These are phyloP conservation scores for Colletotrichum cereale DNA, from an alignment of 2,329 filamentous ascomycete genomes.

Conservation along the genomic window DNA sequence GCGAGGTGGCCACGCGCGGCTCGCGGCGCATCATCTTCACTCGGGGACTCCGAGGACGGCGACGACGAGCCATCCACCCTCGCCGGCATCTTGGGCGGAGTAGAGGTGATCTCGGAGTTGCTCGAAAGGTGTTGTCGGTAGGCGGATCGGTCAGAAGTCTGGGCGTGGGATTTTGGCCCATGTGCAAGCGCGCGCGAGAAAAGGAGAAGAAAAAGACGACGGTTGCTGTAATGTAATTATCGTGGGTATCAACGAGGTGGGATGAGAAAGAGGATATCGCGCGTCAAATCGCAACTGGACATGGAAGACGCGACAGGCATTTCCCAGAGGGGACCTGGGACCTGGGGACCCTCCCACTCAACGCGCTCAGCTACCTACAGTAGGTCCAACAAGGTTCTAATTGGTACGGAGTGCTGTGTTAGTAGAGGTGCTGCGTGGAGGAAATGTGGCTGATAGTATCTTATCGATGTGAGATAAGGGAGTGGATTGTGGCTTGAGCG, in stretches of 20 bases:
- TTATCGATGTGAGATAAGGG: conserved; percentile 29
- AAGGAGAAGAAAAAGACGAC: background rate
- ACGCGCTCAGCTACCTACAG: conserved; percentile 35
- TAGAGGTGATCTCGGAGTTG: background rate
- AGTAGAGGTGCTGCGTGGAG: conserved; percentile 12
- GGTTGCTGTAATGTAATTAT: conserved; percentile 1
- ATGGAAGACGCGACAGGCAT: conserved; percentile 39
- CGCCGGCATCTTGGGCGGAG: conserved; percentile 27
- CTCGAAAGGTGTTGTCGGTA: background rate
- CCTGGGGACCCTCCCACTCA: conserved; percentile 33
- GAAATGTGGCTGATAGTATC: conserved; percentile 13
- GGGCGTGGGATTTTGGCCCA: background rate
- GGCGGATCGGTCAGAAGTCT: background rate
- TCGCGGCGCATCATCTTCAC: conserved; percentile 23
- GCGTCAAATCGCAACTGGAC: conserved; percentile 23
- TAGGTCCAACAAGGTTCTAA: background rate
- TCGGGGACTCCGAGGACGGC: conserved; percentile 42
- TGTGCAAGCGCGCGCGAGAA: background rate
- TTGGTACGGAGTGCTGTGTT: too few relatives aligned
- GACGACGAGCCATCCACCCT: conserved; percentile 29
- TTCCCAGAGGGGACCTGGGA: conserved; percentile 1
- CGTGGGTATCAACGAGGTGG: background rate
- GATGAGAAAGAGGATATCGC: conserved; percentile 4
- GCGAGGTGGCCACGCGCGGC: conserved; percentile 42
- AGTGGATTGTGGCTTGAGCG: conserved; percentile 10